phyloP scores from a whole-genome alignment of 441 rosid species.

The Brassica balearica region DNA sequence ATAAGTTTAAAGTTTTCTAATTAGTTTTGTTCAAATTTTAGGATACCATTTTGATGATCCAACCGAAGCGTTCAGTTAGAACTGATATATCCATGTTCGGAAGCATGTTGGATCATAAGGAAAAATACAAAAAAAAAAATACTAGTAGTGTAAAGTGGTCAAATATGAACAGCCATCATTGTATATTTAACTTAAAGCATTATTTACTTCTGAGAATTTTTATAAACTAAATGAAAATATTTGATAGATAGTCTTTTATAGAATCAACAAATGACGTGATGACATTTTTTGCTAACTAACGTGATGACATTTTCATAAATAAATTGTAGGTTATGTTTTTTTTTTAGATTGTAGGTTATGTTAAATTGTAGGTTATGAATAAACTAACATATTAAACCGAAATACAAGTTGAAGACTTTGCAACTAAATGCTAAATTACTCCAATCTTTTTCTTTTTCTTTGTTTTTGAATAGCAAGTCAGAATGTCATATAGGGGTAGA shows the following conservation, averaged over 20 bases:
- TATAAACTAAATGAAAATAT: neutral
- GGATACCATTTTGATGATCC: neutral
- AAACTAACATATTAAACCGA: neutral
- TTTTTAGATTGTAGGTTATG: too few relatives aligned
- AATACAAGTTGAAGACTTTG: neutral
- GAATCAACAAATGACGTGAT: neutral
- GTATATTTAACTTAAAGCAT: slow-evolving; percentile 1
- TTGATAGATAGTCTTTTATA: neutral
- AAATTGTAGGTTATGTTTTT: neutral
- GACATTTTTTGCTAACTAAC: too few relatives aligned
- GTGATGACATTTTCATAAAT: neutral
- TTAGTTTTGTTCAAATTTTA: slow-evolving; percentile 2
- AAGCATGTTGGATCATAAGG: slow-evolving; percentile 1
- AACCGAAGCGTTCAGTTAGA: neutral
- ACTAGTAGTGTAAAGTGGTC: slow-evolving; percentile 5
- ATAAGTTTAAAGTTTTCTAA: neutral
- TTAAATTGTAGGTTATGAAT: neutral
- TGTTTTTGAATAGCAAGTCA: neutral
- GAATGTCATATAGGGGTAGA: neutral
- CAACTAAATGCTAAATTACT: neutral
- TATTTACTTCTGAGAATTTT: neutral
- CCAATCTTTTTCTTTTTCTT: neutral
- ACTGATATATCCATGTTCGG: neutral
- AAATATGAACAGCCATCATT: slow-evolving; percentile 10
- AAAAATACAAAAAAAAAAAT: neutral